Evolutionary conservation across 805 yeast species (phyloP), one percentile per base, ranked within the genome.

Genomic region (Kuraishia cidri): DNA sequence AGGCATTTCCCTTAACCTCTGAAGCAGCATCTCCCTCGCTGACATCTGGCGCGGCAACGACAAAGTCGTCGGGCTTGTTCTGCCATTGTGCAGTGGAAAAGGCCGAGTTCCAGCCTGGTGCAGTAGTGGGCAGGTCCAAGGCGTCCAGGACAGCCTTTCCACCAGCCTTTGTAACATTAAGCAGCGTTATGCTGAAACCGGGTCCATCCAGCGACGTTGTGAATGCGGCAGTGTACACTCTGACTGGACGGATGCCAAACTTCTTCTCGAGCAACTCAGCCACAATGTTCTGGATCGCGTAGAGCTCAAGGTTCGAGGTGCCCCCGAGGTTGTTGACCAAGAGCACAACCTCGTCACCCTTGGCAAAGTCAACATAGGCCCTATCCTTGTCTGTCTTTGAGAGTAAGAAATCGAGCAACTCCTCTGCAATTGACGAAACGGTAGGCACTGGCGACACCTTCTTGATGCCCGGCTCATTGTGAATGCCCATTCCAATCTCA

Each of bases 401-500:
- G 23, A 82, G 48, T 37, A 88, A 56, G 46, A 74, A 73, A 29
- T 75, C 64, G 33, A 80, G 66, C 63, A 90, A 64, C 20, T 72
- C 64, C 19, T 66, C 52, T 29, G 76, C 62, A 21, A 90, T 58
- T 0, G 69, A 70, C 12, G 74, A 78, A 32, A 85, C 72, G 1
- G 72, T 52, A 17, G 97, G 96, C 44, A 88, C 73, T 12, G 82
- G 80, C 19, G 64, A 58, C 24, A 72, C 49, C 39, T 73, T 70
- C 33, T 69, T 64, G 37, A 77, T 77, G 39, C 97, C 97, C 1
- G 95, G 92, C 54, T 88, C 97, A 48, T 88, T 88, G 57, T 88
- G 97, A 39, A 88, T 88, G 29, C 97, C 97, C 77, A 88, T 79
- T 18, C 97, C 97, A 37, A 88, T 67, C 54, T 88, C 97, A 50